Evolutionary conservation across 2,329 filamentous ascomycete species (phyloP), one percentile per base, ranked within the genome.

Genomic region (Sporothrix curviconia): DNA sequence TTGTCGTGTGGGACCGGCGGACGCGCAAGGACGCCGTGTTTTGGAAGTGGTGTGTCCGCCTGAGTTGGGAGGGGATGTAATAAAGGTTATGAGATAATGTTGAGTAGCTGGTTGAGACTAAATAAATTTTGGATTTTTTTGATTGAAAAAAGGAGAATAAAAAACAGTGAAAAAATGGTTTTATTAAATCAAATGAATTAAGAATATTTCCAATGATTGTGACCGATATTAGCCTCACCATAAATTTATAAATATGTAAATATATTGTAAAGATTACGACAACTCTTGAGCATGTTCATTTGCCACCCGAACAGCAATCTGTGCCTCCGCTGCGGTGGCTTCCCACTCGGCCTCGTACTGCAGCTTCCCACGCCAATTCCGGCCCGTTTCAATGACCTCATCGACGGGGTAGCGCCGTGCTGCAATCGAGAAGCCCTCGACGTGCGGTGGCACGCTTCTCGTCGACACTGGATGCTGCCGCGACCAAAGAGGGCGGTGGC

Each of bases 1-100:
- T 65, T 4, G 67, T 78, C n/a, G 72, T 84, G 4, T 85, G 83
- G 82, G 80, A 85, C 63, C 70, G 78, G 60, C 73, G 72, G 62
- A 74, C 71, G 60, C 77, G 80, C 62, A 73, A 72, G 50, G 82
- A 84, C 65, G 68, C 74, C 39, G 64, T 85, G 39, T 85, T 83
- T n/a, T 71, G 78, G 80, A 24, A 83, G 77, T 65, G 78, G 77
- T 7, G 14, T 36, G 17, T 34, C 14, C 24, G 22, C 4, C 24
- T 8, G 9, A 3, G 14, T 2, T 1, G 15, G 12, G 30, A 17
- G 25, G 36, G 25, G 12, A 24, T 25, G 3, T 11, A 25, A 14
- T 8, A 30, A 22, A 17, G 1, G 5, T 17, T 22, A 37, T 5
- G n/a, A 39, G 14, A 28, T 9, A 30, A 5, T n/a, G 17, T 4